Evolutionary conservation across 225 moss, liverwort and hornwort genomes (phyloP), one percentile per base, ranked within the genome.

Genomic region (Physcomitrium patens): DNA sequence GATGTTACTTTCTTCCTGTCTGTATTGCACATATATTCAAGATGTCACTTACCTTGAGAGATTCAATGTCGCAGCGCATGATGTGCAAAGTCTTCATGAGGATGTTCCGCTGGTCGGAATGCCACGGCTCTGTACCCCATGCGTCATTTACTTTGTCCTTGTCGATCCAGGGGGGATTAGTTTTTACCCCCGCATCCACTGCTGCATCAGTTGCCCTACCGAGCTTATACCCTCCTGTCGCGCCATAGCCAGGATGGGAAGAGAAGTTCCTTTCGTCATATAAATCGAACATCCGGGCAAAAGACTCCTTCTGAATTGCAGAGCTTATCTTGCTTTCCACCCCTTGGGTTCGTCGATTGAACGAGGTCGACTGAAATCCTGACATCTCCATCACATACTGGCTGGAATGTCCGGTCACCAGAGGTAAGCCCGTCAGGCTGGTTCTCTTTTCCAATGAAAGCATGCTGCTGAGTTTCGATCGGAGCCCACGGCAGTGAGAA

Each of bases 1-100:
- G 11, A 45, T 12, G 6, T 12, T 17, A 8, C 11, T 44, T 2
- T n/a, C 16, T 23, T 3, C 14, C 0, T 27, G 18, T 57, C 60
- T 42, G 37, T 47, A 71, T 7, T 66, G 46, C 71, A 47, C 56
- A 69, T 62, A 22, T 7, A 4, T 37, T 4, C 5, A 37, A 37
- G 23, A 26, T n/a, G 16, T 58, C 16, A 18, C n/a, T 48, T 4
- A 87, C 87, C 85, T 82, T 84, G 23, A 87, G 72, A 46, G 84
- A 85, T 60, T 85, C 84, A 68, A 87, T 87, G 55, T 87, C 87
- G 52, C 79, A 77, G 43, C 84, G 87, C 87, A 87, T 87, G 19
- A 69, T 62, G 28, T 87, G 87, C 75, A 87, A 69, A 63, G 85
- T 84, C 20, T 82, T 82, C 84, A 85, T 77, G 45, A 87, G 84